Conservation (phyloP, 164 flowering plant species). For the Houttuynia cordata region DNA sequence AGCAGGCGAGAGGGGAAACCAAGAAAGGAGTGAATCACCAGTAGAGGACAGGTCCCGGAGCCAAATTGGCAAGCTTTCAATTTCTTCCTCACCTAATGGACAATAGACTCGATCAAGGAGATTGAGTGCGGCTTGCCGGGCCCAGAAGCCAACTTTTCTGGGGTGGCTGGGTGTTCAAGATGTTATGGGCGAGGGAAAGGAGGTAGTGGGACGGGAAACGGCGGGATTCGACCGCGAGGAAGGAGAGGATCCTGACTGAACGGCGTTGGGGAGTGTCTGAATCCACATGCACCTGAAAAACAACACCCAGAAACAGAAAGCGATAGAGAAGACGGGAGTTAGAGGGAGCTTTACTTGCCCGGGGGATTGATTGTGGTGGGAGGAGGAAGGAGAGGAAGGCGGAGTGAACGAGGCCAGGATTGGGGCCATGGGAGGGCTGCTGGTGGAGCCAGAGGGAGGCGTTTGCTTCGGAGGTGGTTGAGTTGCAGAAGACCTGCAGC, state of each 20-base stretch:
- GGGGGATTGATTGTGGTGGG: conserved; percentile 16
- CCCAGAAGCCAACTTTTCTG: conserved; percentile 55
- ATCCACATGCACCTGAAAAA: conserved; percentile 46
- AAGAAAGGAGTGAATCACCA: conserved; percentile 36
- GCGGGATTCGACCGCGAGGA: conserved; percentile 33
- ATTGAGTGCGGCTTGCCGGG: conserved; percentile 45
- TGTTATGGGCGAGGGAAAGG: conserved; percentile 24
- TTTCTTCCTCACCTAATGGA: conserved; percentile 25
- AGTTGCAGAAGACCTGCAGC: conserved; percentile 49
- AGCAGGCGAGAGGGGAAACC: conserved; percentile 45
- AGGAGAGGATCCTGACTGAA: conserved; percentile 60
- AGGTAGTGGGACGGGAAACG: conserved; percentile 36
- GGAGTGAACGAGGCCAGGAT: conserved; percentile 19
- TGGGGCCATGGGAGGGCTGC: not conserved
- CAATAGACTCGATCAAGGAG: conserved; percentile 37
- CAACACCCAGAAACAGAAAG: not conserved
- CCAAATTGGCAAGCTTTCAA: conserved; percentile 45
- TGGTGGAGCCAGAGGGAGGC: conserved; percentile 57
- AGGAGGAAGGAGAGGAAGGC: conserved; percentile 6
- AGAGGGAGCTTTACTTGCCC: not conserved
- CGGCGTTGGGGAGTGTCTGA: conserved; percentile 44
- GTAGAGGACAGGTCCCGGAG: conserved; percentile 16
- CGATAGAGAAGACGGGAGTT: not conserved
- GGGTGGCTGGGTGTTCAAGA: conserved; percentile 21
- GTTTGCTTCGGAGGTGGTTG: conserved; percentile 49